These are phyloP conservation scores for Nemania diffusa DNA, from an alignment of 2,329 filamentous ascomycete species.

Conservation along the genomic window DNA sequence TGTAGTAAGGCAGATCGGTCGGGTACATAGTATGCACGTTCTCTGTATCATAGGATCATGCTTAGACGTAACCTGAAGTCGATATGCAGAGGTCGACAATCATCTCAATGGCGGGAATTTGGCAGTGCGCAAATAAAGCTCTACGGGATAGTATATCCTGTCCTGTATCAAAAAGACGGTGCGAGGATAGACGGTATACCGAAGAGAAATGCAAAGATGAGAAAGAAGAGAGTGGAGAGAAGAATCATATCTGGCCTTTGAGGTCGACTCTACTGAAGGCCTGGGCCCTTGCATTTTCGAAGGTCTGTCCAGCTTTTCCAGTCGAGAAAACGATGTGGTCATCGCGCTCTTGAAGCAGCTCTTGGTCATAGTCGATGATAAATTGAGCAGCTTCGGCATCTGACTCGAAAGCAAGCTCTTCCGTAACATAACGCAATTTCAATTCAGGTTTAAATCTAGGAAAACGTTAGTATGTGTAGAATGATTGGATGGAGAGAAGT, in stretches of 20 bases:
- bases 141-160: slow-evolving; percentile 29
- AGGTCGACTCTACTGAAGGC: slow-evolving; percentile 93
- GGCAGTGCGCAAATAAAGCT: slow-evolving; percentile 9
- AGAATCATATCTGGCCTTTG: slow-evolving; percentile 88
- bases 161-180: slow-evolving; percentile 24
- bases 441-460: slow-evolving; percentile 90
- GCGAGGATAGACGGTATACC: slow-evolving; percentile 14
- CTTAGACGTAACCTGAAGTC: slow-evolving; percentile 35
- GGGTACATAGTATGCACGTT: slow-evolving; percentile 35
- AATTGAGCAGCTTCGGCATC: slow-evolving; percentile 92
- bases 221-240: slow-evolving; percentile 39
- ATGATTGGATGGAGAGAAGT: neutral
- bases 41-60: slow-evolving; percentile 36
- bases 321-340: slow-evolving; percentile 79
- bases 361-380: slow-evolving; percentile 80
- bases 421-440: slow-evolving; percentile 88
- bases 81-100: slow-evolving; percentile 33
- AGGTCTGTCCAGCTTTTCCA: slow-evolving; percentile 76
- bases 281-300: slow-evolving; percentile 76
- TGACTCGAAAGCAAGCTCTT: slow-evolving; percentile 95
- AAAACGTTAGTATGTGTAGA: slow-evolving; percentile 57
- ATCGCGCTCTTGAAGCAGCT: slow-evolving; percentile 79
- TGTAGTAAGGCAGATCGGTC: slow-evolving; percentile 33
- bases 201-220: slow-evolving; percentile 34
- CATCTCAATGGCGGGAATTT: slow-evolving; percentile 19